Evolutionary conservation across 495 filamentous ascomycete genomes (phyloP).

Genomic region (Podospora pseudocomata): DNA sequence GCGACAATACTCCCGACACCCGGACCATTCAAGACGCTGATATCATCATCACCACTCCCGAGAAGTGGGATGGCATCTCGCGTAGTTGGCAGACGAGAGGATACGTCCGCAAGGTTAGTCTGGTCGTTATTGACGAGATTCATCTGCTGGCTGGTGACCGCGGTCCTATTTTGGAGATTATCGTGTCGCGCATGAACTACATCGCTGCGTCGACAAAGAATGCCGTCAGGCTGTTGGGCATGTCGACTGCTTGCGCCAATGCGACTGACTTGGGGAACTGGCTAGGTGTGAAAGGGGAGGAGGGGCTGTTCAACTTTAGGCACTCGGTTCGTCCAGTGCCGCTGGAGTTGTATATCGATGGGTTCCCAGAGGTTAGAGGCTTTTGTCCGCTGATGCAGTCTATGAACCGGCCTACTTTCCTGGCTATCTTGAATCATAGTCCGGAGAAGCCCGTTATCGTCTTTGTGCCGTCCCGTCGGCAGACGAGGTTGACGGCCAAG

Average conservation of each 20-base stretch:
- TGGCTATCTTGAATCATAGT: conserved; percentile 93
- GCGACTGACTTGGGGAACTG: conserved; percentile 91
- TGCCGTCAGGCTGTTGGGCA: conserved; percentile 84
- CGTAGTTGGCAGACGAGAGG: conserved; percentile 96
- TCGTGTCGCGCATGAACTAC: conserved; percentile 98
- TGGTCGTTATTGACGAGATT: conserved; percentile 99
- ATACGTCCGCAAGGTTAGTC: conserved; percentile 89
- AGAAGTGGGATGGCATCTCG: conserved; percentile 99
- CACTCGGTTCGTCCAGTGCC: conserved; percentile 98
- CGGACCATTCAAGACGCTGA: conserved; percentile 91
- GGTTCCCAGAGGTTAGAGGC: conserved; percentile 89
- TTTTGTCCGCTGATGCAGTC: conserved; percentile 98
- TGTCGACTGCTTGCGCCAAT: conserved; percentile 98
- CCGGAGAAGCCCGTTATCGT: conserved; percentile 97
- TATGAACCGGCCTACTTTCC: conserved; percentile 96
- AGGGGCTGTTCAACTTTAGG: conserved; percentile 95
- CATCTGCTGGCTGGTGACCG: conserved; percentile 93
- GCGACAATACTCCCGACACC: conserved; percentile 97
- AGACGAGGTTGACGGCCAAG: conserved; percentile 90
- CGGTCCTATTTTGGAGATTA: conserved; percentile 97
- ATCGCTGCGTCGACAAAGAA: conserved; percentile 91
- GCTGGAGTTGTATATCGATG: conserved; percentile 93
- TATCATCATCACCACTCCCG: conserved; percentile 96
- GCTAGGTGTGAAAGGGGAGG: conserved; percentile 89
- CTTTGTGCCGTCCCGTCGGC: conserved; percentile 92